Conservation (phyloP, 2,329 filamentous ascomycete genomes). For the Fusarium sp. region DNA sequence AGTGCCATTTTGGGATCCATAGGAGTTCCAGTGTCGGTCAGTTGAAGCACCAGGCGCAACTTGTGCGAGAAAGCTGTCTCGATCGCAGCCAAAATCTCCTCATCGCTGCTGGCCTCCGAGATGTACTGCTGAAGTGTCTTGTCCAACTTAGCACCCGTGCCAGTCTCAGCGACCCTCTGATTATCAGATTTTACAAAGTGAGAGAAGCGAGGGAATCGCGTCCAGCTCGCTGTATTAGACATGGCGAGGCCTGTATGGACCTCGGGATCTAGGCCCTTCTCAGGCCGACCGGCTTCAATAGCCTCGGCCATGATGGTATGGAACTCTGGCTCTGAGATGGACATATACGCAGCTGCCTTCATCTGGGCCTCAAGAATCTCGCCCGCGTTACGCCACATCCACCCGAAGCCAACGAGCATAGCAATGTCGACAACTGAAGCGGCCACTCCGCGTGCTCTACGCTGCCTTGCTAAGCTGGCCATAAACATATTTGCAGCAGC, state of each 20-base stretch:
- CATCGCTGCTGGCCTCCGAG: neutral
- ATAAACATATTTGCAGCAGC: slow-evolving; percentile 4
- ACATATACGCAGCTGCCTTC: neutral
- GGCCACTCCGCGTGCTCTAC: neutral
- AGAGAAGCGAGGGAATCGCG: neutral
- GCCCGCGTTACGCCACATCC: neutral
- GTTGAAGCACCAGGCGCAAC: neutral
- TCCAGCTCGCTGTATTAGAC: neutral
- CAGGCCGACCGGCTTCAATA: neutral
- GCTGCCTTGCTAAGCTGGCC: neutral
- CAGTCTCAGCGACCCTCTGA: neutral
- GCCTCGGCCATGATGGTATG: neutral
- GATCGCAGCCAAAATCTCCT: neutral
- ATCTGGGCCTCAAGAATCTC: neutral
- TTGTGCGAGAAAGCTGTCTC: neutral
- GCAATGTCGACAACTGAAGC: neutral
- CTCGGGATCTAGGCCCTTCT: neutral
- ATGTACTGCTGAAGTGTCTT: neutral
- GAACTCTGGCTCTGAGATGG: neutral
- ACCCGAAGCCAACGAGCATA: neutral
- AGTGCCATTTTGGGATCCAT: neutral
- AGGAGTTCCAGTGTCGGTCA: neutral
- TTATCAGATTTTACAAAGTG: neutral
- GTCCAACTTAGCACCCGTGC: neutral
- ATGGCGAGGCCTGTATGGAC: neutral